A percentile compares a stretch with the other conserved stretches of the same genome.
Evolutionary conservation across 495 filamentous ascomycete genomes (phyloP).

Genomic region (Podospora australis): DNA sequence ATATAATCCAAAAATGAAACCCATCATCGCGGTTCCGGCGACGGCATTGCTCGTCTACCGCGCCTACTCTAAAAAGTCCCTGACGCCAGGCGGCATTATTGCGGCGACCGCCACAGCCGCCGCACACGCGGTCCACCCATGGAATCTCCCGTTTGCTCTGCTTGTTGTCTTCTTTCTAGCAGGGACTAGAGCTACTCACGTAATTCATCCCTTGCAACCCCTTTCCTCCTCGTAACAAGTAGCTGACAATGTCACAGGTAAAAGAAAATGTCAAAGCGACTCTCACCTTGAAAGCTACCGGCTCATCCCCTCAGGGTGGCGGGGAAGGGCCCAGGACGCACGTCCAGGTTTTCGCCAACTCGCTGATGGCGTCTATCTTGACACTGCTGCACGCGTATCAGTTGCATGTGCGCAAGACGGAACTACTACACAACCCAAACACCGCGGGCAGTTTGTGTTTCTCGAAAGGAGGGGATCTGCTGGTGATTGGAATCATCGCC

Average conservation of each 20-base stretch:
- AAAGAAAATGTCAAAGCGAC: conserved; percentile 81
- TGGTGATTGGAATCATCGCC: conserved; percentile 52
- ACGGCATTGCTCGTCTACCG: conserved; percentile 59
- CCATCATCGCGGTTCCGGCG: conserved; percentile 60
- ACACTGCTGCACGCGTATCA: conserved; percentile 64
- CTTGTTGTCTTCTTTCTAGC: conserved; percentile 81
- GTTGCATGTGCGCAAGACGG: conserved; percentile 39
- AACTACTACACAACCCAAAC: conserved; percentile 12
- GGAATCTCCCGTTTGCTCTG: conserved; percentile 78
- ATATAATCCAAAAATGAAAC: too few relatives aligned
- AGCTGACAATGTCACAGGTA: conserved; percentile 46
- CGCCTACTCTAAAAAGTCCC: conserved; percentile 64
- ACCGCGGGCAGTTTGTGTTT: conserved; percentile 38
- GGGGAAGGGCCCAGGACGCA: conserved; percentile 78
- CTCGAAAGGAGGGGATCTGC: conserved; percentile 47
- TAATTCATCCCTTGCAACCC: conserved; percentile 20
- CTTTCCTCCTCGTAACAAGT: not conserved
- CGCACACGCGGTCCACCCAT: conserved; percentile 82
- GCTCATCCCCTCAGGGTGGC: conserved; percentile 45
- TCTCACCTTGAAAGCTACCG: conserved; percentile 69
- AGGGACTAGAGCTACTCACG: conserved; percentile 78
- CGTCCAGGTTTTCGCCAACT: conserved; percentile 89
- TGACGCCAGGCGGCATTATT: conserved; percentile 66
- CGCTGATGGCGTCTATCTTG: conserved; percentile 66
- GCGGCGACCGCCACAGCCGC: conserved; percentile 64